A percentile compares a stretch with the other conserved stretches of the same genome.
phyloP scores from a whole-genome alignment of 2,329 filamentous ascomycete genomes.

The Diaporthe longicolla region DNA sequence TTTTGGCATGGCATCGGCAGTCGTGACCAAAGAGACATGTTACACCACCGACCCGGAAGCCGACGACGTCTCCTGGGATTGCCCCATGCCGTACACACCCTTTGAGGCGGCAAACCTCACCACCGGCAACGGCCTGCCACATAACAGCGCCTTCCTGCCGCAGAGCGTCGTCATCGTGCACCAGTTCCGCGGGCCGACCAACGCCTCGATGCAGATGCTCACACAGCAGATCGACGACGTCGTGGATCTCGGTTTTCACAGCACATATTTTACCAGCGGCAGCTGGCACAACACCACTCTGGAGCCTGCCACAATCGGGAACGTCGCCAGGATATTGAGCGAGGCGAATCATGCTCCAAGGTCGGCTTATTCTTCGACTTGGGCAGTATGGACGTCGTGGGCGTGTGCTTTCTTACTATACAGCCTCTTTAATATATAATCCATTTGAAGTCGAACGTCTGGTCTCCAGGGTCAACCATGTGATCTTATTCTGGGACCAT shows the following conservation, averaged over 20 bases:
- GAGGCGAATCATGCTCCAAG: slow-evolving; percentile 26
- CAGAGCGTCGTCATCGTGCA: slow-evolving; percentile 43
- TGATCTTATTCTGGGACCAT: neutral
- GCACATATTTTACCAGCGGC: slow-evolving; percentile 45
- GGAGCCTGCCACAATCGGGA: slow-evolving; percentile 38
- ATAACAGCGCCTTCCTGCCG: slow-evolving; percentile 35
- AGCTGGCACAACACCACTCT: slow-evolving; percentile 42
- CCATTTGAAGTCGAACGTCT: neutral
- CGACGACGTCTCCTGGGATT: slow-evolving; percentile 35
- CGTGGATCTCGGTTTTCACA: slow-evolving; percentile 41
- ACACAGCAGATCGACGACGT: slow-evolving; percentile 40
- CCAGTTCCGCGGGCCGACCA: slow-evolving; percentile 43
- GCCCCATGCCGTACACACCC: slow-evolving; percentile 41
- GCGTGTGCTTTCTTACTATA: slow-evolving; percentile 26
- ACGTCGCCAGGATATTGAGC: slow-evolving; percentile 35
- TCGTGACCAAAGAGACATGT: slow-evolving; percentile 45
- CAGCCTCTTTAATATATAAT: slow-evolving; percentile 30
- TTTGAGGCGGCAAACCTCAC: slow-evolving; percentile 33
- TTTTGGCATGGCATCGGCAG: slow-evolving; percentile 41
- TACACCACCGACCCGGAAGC: slow-evolving; percentile 38
- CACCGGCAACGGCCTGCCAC: slow-evolving; percentile 40
- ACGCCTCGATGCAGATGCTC: slow-evolving; percentile 40
- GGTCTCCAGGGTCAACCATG: neutral
- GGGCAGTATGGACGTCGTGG: slow-evolving; percentile 11
- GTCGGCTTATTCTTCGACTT: neutral